Conservation (phyloP, 768 basidiomycete genomes). For the Podaxis sp. region DNA sequence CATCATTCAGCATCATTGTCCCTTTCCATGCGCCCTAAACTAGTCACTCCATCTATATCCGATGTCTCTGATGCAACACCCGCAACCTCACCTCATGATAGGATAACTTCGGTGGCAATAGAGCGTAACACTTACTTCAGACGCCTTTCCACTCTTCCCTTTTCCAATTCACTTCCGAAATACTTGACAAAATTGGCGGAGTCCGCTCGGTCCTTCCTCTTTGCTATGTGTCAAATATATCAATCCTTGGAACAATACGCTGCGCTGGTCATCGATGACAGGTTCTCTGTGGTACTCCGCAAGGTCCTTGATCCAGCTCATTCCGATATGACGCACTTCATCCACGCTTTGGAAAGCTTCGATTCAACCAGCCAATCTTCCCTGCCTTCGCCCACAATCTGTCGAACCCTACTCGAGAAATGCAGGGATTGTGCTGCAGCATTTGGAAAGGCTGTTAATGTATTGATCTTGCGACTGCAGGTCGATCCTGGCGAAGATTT, state of each 20-base stretch:
- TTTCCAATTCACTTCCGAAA: constrained; percentile 67
- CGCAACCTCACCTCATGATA: neutral
- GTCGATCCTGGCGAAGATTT: constrained; percentile 73
- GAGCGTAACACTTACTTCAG: constrained; percentile 94
- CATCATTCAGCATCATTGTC: constrained; percentile 31
- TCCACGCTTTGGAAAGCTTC: constrained; percentile 88
- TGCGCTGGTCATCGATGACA: constrained; percentile 78
- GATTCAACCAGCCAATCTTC: constrained; percentile 74
- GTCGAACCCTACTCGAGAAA: constrained; percentile 76
- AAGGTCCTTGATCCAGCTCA: constrained; percentile 88
- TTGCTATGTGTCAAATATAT: constrained; percentile 89
- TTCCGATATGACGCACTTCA: constrained; percentile 77
- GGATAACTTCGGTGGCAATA: constrained; percentile 60
- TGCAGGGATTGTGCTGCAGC: constrained; percentile 82
- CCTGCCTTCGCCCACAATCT: constrained; percentile 68
- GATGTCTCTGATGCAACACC: constrained; percentile 41
- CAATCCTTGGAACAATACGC: constrained; percentile 88
- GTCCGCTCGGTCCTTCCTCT: constrained; percentile 89
- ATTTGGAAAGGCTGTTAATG: constrained; percentile 86
- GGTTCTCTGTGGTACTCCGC: constrained; percentile 73
- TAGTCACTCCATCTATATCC: constrained; percentile 21
- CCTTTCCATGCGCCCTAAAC: constrained; percentile 23
- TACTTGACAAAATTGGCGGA: constrained; percentile 74
- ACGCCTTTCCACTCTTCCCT: constrained; percentile 78
- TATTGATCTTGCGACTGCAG: constrained; percentile 80